Percentiles rank a stretch among this genome's conserved stretches.
Conservation (phyloP, 768 basidiomycete genomes). For the Floccularia luteovirens region DNA sequence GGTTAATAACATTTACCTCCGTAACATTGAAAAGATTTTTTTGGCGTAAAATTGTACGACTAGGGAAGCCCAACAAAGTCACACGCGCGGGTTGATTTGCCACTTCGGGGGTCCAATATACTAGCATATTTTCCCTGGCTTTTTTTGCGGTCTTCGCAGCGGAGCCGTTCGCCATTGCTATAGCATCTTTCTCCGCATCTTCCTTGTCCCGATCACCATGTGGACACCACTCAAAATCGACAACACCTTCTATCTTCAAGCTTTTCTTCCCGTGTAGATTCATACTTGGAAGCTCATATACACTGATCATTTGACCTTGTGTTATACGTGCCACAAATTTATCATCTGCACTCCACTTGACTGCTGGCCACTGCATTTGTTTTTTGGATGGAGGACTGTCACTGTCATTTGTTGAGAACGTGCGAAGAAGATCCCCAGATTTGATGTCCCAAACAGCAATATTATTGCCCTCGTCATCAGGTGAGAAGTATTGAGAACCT, state of each 20-base stretch:
- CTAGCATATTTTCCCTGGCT: constrained; percentile 84
- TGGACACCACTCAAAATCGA: constrained; percentile 99
- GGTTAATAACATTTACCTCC: constrained; percentile 46
- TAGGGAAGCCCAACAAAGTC: constrained; percentile 86
- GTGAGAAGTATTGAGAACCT: constrained; percentile 80
- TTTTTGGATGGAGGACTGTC: constrained; percentile 59
- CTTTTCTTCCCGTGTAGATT: constrained; percentile 93
- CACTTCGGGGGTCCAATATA: constrained; percentile 97
- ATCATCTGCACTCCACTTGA: constrained; percentile 98
- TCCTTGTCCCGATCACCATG: constrained; percentile 84
- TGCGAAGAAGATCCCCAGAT: constrained; percentile 85
- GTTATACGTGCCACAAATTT: constrained; percentile 88
- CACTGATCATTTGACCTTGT: constrained; percentile 88
- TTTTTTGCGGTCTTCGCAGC: constrained; percentile 50
- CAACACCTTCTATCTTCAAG: constrained; percentile 93
- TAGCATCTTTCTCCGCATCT: constrained; percentile 48
- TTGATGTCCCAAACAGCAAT: constrained; percentile 99
- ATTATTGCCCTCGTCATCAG: constrained; percentile 94
- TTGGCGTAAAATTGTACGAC: constrained; percentile 73
- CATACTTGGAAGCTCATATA: constrained; percentile 95
- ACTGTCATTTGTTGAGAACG: constrained; percentile 68
- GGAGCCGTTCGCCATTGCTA: constrained; percentile 20
- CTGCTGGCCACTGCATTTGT: constrained; percentile 88
- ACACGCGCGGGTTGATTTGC: constrained; percentile 95
- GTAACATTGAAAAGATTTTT: constrained; percentile 98